Base-by-base conservation (phyloP, 768 basidiomycete species). In the Agaricus blazei region DNA sequence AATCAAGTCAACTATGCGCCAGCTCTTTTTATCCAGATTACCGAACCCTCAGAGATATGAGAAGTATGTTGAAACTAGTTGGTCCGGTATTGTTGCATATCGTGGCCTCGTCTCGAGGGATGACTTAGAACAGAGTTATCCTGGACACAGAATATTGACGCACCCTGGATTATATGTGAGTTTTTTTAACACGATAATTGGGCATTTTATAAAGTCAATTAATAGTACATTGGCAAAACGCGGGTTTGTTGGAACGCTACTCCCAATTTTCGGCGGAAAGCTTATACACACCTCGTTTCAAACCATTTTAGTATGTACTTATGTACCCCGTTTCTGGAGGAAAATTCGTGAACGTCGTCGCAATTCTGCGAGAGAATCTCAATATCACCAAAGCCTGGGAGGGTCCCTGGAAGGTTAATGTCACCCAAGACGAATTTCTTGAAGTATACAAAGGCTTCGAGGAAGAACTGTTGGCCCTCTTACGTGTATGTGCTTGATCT, bases 281-380 rank as follows among this genome's bases (percentile, higher is more conserved):
- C 19, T 19, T 19, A 19, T 19, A 19, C 19, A 19, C 19, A 19
- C 19, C 19, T 19, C 19, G 19, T 19, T 19, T 19, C 19, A 19
- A 19, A 19, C 19, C 19, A 19, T 19, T 19, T 9, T 43, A 82
- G 81, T 71, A 75, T 61, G 52, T 79, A 19, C 65, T 81, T 7
- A 68, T 66, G 1, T 82, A 82, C 64, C 72, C 79, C 0, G 74
- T 82, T 14, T 72, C 78, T 2, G 67, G 70, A 38, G 78, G 77
- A 15, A 68, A 67, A 43, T 63, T 71, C 24, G 65, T 83, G 52
- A 83, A 80, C 57, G 62, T 82, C 29, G 79, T 70, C 9, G 76
- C 72, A 3, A 74, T 76, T 50, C 68, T 15, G n/a, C 56, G 57
- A 19, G 60, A 58, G 23, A 57, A 42, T 7, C 48, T 58, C 23